Conservation (phyloP, 2,329 filamentous ascomycete species). For the Macrophomina phaseolina region DNA sequence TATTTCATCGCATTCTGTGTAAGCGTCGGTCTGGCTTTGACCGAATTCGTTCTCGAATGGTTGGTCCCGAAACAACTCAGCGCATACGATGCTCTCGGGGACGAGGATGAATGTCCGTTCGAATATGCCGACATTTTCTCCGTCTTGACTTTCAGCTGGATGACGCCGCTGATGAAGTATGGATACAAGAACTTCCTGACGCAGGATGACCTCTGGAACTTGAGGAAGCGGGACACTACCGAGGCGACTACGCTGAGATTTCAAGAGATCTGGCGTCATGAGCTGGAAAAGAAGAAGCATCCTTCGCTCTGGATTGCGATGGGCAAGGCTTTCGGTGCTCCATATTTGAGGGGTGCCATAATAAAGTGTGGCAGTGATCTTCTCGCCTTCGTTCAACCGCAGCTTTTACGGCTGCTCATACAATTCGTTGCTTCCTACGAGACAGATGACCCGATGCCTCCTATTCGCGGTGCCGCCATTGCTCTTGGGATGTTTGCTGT, state of each 20-base stretch:
- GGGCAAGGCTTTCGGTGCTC: slow-evolving; percentile 81
- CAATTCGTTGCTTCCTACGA: slow-evolving; percentile 80
- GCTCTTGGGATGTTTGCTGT: slow-evolving; percentile 90
- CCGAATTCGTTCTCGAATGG: slow-evolving; percentile 83
- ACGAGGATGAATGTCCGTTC: slow-evolving; percentile 74
- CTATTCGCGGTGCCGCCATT: slow-evolving; percentile 84
- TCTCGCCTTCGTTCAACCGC: slow-evolving; percentile 87
- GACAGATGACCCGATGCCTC: slow-evolving; percentile 69
- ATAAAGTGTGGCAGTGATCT: slow-evolving; percentile 91
- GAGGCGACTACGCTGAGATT: slow-evolving; percentile 73
- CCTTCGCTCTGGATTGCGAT: slow-evolving; percentile 89
- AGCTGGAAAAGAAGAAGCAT: slow-evolving; percentile 71
- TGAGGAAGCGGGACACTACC: slow-evolving; percentile 81
- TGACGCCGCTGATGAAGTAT: slow-evolving; percentile 96
- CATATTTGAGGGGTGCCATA: slow-evolving; percentile 79
- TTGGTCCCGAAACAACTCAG: slow-evolving; percentile 80
- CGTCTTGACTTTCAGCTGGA: slow-evolving; percentile 93
- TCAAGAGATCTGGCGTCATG: slow-evolving; percentile 74
- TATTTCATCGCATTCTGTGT: slow-evolving; percentile 81
- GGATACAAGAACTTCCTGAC: slow-evolving; percentile 92
- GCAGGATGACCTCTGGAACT: slow-evolving; percentile 93
- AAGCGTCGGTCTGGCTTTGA: slow-evolving; percentile 70
- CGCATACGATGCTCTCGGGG: slow-evolving; percentile 70
- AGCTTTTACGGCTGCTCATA: slow-evolving; percentile 84
- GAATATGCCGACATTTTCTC: slow-evolving; percentile 96